These are phyloP conservation scores for Thelonectria blattea DNA, from an alignment of 2,329 filamentous ascomycete genomes.

Conservation along the genomic window DNA sequence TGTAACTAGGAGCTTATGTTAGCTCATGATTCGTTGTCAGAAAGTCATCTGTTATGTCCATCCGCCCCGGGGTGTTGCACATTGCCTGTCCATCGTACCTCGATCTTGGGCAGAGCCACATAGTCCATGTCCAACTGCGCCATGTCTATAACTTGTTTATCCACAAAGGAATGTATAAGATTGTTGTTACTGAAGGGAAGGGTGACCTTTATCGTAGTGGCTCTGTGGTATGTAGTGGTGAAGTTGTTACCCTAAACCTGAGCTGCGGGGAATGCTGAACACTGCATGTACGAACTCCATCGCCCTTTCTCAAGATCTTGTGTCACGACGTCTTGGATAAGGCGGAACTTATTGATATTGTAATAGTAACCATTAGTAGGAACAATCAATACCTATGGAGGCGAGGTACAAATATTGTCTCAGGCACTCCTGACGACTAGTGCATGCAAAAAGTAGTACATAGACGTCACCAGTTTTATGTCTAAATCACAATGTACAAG, in stretches of 20 bases:
- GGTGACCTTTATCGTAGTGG: neutral
- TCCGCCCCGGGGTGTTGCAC: neutral
- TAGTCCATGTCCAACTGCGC: conserved; percentile 47
- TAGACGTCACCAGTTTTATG: no score
- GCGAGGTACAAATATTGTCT: no score
- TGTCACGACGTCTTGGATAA: no score
- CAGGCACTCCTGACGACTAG: no score
- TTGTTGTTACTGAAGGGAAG: neutral
- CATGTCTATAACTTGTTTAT: neutral
- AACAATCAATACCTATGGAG: no score
- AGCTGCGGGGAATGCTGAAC: neutral
- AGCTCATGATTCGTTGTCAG: neutral
- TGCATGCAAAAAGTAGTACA: no score
- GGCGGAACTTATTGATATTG: no score
- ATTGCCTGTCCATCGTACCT: conserved; percentile 48
- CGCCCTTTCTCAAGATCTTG: no score
- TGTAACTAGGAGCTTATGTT: conserved; percentile 64
- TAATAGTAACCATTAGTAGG: no score
- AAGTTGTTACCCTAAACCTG: conserved; percentile 10
- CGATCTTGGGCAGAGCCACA: conserved; percentile 59
- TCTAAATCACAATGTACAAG: conserved; percentile 34
- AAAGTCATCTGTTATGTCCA: no score
- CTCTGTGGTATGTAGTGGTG: neutral
- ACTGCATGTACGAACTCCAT: neutral
- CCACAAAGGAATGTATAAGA: neutral